A percentile compares a stretch with the other conserved stretches of the same genome.
Conservation (phyloP, 169 alveolate species). For the Ichthyophthirius multifiliis region DNA sequence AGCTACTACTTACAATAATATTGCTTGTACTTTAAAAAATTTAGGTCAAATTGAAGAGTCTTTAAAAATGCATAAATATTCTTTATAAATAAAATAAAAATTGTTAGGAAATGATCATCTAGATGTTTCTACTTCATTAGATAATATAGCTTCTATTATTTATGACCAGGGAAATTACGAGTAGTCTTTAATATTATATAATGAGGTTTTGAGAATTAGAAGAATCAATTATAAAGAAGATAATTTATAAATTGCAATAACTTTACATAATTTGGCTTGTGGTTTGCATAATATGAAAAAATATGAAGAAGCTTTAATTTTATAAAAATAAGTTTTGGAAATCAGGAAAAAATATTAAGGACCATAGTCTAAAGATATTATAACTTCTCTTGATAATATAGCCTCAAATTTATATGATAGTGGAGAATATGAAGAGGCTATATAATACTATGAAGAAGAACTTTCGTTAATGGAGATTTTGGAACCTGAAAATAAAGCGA, state of each 20-base stretch:
- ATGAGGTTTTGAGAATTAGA: background rate
- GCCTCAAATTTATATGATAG: background rate
- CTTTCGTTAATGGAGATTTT: background rate
- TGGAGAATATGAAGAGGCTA: constrained; percentile 1
- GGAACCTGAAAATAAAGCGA: background rate
- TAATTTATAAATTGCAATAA: background rate
- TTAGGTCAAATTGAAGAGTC: background rate
- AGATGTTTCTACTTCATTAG: background rate
- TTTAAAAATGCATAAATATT: background rate
- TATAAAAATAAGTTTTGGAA: background rate
- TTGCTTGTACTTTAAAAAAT: background rate
- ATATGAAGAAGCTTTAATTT: background rate
- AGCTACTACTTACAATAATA: background rate
- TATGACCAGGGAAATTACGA: background rate
- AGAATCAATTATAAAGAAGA: background rate
- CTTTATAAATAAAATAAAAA: background rate
- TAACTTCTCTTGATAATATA: background rate
- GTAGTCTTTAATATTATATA: background rate
- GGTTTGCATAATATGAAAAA: background rate
- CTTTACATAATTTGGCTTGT: background rate
- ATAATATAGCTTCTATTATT: background rate
- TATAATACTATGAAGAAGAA: background rate
- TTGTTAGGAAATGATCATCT: background rate
- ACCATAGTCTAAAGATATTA: background rate
- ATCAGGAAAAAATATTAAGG: background rate